Conservation (phyloP, 2,329 filamentous ascomycete species). For the Colletotrichum sp. region DNA sequence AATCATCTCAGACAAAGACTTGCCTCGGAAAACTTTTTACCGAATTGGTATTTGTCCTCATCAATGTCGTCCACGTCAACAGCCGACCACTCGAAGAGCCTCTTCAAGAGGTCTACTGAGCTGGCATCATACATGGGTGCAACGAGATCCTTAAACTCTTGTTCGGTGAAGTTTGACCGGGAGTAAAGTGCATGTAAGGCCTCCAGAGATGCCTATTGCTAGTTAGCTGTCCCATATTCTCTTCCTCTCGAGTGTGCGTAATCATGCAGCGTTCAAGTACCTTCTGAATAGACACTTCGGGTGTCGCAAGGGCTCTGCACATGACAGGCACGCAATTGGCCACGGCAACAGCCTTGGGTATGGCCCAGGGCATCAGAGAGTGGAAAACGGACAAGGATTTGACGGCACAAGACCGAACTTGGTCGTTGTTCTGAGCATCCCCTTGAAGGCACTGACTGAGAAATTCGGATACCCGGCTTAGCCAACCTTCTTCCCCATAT, state of each 20-base stretch:
- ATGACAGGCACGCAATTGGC: constrained; percentile 74
- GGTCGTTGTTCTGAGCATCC: constrained; percentile 67
- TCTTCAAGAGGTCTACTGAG: constrained; percentile 73
- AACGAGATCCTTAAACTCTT: constrained; percentile 80
- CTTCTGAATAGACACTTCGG: constrained; percentile 76
- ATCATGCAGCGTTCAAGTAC: constrained; percentile 41
- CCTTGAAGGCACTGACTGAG: constrained; percentile 75
- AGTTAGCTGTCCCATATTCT: constrained; percentile 23
- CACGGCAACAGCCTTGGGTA: constrained; percentile 79
- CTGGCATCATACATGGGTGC: constrained; percentile 79
- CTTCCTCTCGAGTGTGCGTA: neutral
- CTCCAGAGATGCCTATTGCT: constrained; percentile 75
- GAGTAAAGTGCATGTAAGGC: constrained; percentile 83
- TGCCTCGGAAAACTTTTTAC: constrained; percentile 95
- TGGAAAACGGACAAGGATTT: constrained; percentile 80
- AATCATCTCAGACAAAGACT: constrained; percentile 21
- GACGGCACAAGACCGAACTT: constrained; percentile 73
- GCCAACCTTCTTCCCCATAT: constrained; percentile 85
- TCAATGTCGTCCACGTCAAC: constrained; percentile 85
- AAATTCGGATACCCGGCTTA: constrained; percentile 76
- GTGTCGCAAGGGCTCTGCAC: constrained; percentile 72
- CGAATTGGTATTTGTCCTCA: constrained; percentile 88
- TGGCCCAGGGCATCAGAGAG: constrained; percentile 85
- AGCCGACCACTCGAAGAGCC: constrained; percentile 80
- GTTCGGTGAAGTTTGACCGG: constrained; percentile 74